Percentiles rank a stretch among this genome's conserved stretches.
Conservation (phyloP, 2,329 filamentous ascomycete genomes). For the Aspergillus pseudoviridinutans region DNA sequence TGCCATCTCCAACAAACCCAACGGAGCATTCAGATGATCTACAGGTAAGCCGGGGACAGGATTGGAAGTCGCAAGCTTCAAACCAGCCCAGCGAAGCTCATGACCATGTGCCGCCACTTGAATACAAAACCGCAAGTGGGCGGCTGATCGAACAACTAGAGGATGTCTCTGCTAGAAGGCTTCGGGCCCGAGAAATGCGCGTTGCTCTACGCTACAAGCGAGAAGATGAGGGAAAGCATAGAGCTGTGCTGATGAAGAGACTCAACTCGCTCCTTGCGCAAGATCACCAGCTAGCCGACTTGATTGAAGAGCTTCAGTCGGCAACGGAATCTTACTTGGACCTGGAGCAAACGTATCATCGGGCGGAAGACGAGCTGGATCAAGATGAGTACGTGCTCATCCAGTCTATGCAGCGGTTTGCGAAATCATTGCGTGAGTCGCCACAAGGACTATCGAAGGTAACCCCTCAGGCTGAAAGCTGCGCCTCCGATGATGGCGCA, state of each 20-base stretch:
- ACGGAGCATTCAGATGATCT: conserved; percentile 3
- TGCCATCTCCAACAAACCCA: conserved; percentile 1
- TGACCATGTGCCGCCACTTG: neutral
- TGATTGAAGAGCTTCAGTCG: conserved; percentile 18
- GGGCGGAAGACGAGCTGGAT: conserved; percentile 24
- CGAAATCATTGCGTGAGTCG: neutral
- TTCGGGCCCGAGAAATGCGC: conserved; percentile 20
- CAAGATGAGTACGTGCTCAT: conserved; percentile 23
- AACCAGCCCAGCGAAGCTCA: neutral
- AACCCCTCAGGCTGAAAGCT: neutral
- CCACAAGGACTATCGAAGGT: neutral
- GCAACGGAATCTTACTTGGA: conserved; percentile 19
- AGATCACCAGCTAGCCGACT: neutral
- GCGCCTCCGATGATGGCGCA: neutral
- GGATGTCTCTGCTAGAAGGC: conserved; percentile 15
- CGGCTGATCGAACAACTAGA: conserved; percentile 12
- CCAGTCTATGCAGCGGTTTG: conserved; percentile 16
- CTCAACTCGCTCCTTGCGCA: conserved; percentile 18
- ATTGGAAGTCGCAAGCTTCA: neutral
- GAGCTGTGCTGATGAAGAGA: conserved; percentile 18
- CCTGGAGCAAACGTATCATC: conserved; percentile 21
- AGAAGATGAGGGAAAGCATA: conserved; percentile 19
- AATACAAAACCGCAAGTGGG: neutral
- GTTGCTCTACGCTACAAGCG: conserved; percentile 19
- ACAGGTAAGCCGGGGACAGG: neutral